Base-by-base conservation (phyloP, 345 rosid species). In the Camelina sativa region DNA sequence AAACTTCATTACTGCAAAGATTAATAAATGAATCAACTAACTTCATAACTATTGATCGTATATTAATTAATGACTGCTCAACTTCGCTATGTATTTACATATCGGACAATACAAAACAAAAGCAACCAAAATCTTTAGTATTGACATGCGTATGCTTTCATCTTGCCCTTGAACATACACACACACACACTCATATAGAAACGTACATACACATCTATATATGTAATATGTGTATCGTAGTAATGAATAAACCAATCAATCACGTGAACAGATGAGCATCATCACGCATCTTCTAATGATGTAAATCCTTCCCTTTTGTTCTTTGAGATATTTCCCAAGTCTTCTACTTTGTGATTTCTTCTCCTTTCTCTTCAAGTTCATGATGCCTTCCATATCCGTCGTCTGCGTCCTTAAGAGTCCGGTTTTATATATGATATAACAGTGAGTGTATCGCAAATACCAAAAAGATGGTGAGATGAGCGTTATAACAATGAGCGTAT, bases 251-350 rank as follows among this genome's bases (percentile, higher is more conserved):
- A 69, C 23, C 22, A 63, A 52, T 76, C 53, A 76, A 76, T 76
- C 80, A 16, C 75, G 75, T 25, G 75, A 76, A 63, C 60, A 76
- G 63, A 76, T 52, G 10, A 76, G 80, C 80, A 76, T 55, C 70
- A 76, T 63, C 0, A 76, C 80, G 70, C 80, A 76, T 63, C 76
- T 76, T 76, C 76, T 70, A 70, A 76, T 76, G 80, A 76, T 76
- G 66, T 76, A 76, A 25, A 76, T 76, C 60, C 76, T 62, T 11
- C 80, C 71, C 23, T 70, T 76, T 65, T 76, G 80, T 62, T 76
- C 76, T 76, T 70, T 76, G 6, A 76, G 71, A 76, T 76, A 76
- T n/a, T 47, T 76, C 20, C 76, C 80, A 48, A 76, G 76, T 76
- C 80, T 63, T 76, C 76, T 63, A 47, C 76, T 76, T 25, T 70